phyloP scores from a whole-genome alignment of 202 grass and related monocot species.

The Schoenoplectus tabernaemontani region DNA sequence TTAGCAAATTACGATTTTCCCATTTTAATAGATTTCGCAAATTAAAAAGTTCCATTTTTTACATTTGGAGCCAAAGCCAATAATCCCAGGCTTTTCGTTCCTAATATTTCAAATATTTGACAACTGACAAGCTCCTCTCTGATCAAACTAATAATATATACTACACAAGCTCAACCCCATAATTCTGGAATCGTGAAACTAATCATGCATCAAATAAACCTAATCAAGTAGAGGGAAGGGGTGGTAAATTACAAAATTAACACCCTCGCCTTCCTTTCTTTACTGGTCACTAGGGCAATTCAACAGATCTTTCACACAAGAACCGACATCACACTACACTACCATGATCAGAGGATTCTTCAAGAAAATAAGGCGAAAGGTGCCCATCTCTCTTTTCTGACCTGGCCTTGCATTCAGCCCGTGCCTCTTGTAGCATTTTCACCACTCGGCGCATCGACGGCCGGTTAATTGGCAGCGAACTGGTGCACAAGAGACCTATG shows the following conservation, averaged over 20 bases:
- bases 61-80: not conserved
- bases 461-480: conserved; percentile 79
- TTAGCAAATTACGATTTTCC: not conserved
- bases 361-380: conserved; percentile 46
- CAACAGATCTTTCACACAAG: not conserved
- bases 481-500: conserved; percentile 64
- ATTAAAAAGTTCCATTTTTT: not conserved
- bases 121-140: not conserved
- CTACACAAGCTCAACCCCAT: not conserved
- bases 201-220: not conserved
- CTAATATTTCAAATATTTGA: not conserved
- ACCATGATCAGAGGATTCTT: conserved; percentile 34
- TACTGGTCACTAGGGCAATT: not conserved
- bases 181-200: not conserved
- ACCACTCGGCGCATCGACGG: conserved; percentile 75
- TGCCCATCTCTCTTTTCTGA: conserved; percentile 38
- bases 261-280: not conserved
- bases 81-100: not conserved
- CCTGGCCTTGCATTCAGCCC: conserved; percentile 16
- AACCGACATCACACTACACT: conserved; percentile 26
- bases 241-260: not conserved
- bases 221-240: not conserved
- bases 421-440: conserved; percentile 76
- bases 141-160: not conserved
- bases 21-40: not conserved